Conservation (phyloP, 176 grass and related monocot species). For the Guadua angustifolia region DNA sequence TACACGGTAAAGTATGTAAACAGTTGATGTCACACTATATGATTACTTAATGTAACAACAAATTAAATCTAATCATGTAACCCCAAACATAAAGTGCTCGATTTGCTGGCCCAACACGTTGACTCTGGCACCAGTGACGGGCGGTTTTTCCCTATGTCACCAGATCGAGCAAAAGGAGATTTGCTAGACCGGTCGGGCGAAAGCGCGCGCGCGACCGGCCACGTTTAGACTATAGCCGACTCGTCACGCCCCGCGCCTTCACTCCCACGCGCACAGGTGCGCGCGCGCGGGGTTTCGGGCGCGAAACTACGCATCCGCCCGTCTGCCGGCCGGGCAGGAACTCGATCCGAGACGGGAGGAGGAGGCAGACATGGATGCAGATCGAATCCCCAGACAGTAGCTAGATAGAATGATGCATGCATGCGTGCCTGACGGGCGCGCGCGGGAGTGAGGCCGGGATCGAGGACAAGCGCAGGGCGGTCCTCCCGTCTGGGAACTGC, state of each 20-base stretch:
- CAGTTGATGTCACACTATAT: neutral
- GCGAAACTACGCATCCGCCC: neutral
- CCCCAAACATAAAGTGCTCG: neutral
- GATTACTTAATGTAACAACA: neutral
- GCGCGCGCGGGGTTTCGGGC: neutral
- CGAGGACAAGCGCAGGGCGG: neutral
- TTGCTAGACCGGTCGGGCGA: neutral
- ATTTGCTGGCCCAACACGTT: slow-evolving; percentile 23
- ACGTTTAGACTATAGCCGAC: neutral
- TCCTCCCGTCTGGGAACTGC: slow-evolving; percentile 25
- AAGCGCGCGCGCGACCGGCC: slow-evolving; percentile 2
- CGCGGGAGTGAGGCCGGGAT: neutral
- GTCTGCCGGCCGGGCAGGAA: neutral
- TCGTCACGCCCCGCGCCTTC: neutral
- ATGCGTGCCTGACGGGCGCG: neutral
- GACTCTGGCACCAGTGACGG: neutral
- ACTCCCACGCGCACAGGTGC: neutral
- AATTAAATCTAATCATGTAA: neutral
- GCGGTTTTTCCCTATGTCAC: neutral
- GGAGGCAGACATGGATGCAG: neutral
- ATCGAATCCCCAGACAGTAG: slow-evolving; percentile 33
- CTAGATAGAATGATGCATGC: slow-evolving; percentile 46
- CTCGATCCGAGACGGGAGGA: neutral
- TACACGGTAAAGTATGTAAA: too few species aligned
- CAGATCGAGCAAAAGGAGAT: neutral